A percentile compares a stretch with the other conserved stretches of the same genome.
Evolutionary conservation across 176 grass and related monocot species (phyloP).

Genomic region (Saccharum officinarum): DNA sequence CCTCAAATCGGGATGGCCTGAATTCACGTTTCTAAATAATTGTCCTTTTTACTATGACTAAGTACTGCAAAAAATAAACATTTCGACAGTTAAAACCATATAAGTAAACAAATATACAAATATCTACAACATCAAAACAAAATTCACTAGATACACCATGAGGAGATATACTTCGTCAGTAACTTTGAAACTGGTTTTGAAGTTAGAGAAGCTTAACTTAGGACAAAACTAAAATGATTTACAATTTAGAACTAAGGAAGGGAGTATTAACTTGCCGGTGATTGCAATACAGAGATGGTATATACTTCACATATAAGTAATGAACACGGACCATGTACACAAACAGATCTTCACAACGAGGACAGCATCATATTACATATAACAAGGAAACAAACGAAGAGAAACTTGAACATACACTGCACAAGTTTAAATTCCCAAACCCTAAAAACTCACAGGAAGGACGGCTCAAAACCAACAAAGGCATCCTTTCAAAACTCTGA

Average conservation of each 20-base stretch:
- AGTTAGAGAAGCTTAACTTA: not conserved
- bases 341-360: slow-evolving; percentile 15
- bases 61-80: no score
- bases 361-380: slow-evolving; percentile 32
- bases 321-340: slow-evolving; percentile 12
- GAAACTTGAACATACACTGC: slow-evolving; percentile 35
- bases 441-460: slow-evolving; percentile 37
- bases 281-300: not conserved
- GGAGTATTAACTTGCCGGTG: not conserved
- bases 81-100: no score
- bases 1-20: no score
- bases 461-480: slow-evolving; percentile 34
- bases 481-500: slow-evolving; percentile 47
- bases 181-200: not conserved
- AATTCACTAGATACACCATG: not conserved
- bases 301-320: not conserved
- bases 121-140: not conserved
- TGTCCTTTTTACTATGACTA: no score
- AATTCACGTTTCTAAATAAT: no score
- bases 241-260: not conserved
- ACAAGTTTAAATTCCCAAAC: slow-evolving; percentile 47
- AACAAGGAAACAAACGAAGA: slow-evolving; percentile 13
- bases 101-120: no score
- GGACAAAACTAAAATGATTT: not conserved
- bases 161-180: not conserved